A percentile compares a stretch with the other conserved stretches of the same genome.
These are phyloP conservation scores for Curvularia verruculosa DNA, from an alignment of 2,329 filamentous ascomycete species.

Conservation along the genomic window DNA sequence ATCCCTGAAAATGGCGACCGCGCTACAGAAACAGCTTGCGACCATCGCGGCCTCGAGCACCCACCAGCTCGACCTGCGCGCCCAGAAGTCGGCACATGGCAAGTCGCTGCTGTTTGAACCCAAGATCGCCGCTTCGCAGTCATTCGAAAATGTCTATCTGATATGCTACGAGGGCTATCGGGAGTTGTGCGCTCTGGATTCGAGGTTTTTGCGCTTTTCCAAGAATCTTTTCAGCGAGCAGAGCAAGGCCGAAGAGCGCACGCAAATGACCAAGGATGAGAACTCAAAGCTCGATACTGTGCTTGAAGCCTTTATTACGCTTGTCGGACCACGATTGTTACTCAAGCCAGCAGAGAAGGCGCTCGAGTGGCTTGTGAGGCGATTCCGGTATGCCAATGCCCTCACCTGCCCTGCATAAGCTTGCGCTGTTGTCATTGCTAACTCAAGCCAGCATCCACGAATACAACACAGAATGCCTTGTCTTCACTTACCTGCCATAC, in stretches of 20 bases:
- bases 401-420: neutral
- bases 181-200: conserved; percentile 86
- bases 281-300: conserved; percentile 81
- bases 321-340: conserved; percentile 76
- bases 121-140: conserved; percentile 82
- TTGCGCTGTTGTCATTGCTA: neutral
- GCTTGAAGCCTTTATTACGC: conserved; percentile 80
- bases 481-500: conserved; percentile 91
- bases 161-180: conserved; percentile 89
- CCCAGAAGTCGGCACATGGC: conserved; percentile 87
- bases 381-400: conserved; percentile 62
- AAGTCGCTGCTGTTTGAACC: conserved; percentile 95
- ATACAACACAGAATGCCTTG: conserved; percentile 77
- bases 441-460: conserved; percentile 71
- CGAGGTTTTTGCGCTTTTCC: conserved; percentile 75
- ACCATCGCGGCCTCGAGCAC: conserved; percentile 89
- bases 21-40: conserved; percentile 91
- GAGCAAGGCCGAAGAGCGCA: conserved; percentile 86
- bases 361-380: conserved; percentile 90
- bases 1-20: conserved; percentile 66
- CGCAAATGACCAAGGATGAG: conserved; percentile 79
- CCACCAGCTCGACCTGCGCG: conserved; percentile 88
- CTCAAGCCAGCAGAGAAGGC: conserved; percentile 89
- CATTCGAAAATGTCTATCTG: conserved; percentile 84
- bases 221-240: conserved; percentile 89